Conservation (phyloP, 1,139 yeast species). For the Protomyces macrosporus region DNA sequence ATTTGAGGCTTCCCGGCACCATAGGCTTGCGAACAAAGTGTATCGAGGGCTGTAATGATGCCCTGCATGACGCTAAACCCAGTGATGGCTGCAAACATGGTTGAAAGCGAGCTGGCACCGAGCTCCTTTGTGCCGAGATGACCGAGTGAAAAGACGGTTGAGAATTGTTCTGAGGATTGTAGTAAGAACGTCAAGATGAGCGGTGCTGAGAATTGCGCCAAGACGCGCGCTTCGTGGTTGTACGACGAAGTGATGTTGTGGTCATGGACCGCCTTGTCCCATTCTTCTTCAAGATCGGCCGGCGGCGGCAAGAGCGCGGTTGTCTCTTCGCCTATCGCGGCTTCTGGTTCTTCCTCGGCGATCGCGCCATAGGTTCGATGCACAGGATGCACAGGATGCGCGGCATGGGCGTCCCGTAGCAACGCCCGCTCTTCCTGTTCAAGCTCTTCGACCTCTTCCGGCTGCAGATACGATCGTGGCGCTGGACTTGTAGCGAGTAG, state of each 20-base stretch:
- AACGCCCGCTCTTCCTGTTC: slow-evolving; percentile 21
- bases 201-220: slow-evolving; percentile 53
- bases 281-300: not conserved
- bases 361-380: not conserved
- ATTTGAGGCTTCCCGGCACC: slow-evolving; percentile 51
- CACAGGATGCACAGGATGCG: not conserved
- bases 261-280: slow-evolving; percentile 13
- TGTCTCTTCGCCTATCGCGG: not conserved
- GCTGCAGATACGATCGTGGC: slow-evolving; percentile 1
- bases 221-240: slow-evolving; percentile 43
- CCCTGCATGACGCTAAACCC: slow-evolving; percentile 78
- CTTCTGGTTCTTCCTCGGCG: not conserved
- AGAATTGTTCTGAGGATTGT: slow-evolving; percentile 77
- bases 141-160: slow-evolving; percentile 79
- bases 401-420: slow-evolving; percentile 1
- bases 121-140: slow-evolving; percentile 70
- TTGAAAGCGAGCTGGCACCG: slow-evolving; percentile 75
- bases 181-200: slow-evolving; percentile 66
- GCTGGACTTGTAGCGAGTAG: slow-evolving; percentile 7
- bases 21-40: slow-evolving; percentile 64
- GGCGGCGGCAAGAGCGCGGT: not conserved
- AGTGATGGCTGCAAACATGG: slow-evolving; percentile 82
- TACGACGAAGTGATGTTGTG: slow-evolving; percentile 9
- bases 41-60: slow-evolving; percentile 78
- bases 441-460: slow-evolving; percentile 24